Conservation (phyloP, 257 asterid genomes). For the Solanum chmielewskii region DNA sequence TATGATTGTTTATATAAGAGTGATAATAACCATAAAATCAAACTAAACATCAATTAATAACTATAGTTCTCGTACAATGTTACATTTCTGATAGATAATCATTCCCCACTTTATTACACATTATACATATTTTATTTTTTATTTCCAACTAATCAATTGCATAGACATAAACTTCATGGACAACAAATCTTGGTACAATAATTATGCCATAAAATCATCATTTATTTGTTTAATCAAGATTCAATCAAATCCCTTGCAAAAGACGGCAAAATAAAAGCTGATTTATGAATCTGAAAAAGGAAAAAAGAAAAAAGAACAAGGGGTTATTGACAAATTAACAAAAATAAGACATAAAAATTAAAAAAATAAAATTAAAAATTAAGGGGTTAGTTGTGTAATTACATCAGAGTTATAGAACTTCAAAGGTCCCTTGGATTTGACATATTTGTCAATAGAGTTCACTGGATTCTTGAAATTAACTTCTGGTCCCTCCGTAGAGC, state of each 20-base stretch:
- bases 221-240: not conserved
- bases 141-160: not conserved
- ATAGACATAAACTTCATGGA: not conserved
- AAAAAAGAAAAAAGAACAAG: not conserved
- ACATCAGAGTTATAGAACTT: slow-evolving; percentile 29
- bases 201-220: not conserved
- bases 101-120: not conserved
- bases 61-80: not conserved
- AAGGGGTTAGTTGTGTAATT: not conserved
- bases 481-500: slow-evolving; percentile 24
- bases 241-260: not conserved
- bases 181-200: not conserved
- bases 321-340: not conserved
- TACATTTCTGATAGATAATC: not conserved
- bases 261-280: not conserved
- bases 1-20: not conserved
- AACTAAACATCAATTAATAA: not conserved
- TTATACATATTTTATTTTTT: not conserved
- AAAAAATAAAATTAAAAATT: not conserved
- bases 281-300: not conserved
- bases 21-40: not conserved
- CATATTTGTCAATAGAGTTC: slow-evolving; percentile 14
- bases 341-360: not conserved
- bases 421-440: slow-evolving; percentile 12
- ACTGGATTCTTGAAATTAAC: slow-evolving; percentile 25